A percentile compares a stretch with the other conserved stretches of the same genome.
These are phyloP conservation scores for Emiliania huxleyi DNA, from an alignment of 78 protist species.

Conservation along the genomic window DNA sequence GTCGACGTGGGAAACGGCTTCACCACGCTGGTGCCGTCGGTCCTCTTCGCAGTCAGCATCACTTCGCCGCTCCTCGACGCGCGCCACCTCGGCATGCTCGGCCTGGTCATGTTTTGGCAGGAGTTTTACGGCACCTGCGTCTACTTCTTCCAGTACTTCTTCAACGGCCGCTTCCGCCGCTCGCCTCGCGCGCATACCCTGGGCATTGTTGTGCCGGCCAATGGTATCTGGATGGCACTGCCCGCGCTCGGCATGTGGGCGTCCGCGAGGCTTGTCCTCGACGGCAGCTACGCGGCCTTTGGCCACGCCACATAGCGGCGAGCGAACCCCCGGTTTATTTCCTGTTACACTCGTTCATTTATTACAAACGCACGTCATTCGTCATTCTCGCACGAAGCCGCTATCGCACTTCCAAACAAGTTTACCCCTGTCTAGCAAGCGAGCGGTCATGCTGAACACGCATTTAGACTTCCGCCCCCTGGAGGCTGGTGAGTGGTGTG, in stretches of 20 bases:
- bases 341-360: no score
- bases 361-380: no score
- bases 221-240: background rate
- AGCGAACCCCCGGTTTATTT: no score
- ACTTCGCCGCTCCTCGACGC: background rate
- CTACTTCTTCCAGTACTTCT: background rate
- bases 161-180: background rate
- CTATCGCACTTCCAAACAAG: no score
- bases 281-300: background rate
- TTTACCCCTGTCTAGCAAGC: no score
- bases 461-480: no score
- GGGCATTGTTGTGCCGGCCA: background rate
- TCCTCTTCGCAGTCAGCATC: background rate
- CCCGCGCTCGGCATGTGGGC: constrained; percentile 11
- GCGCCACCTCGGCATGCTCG: background rate
- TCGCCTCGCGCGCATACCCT: no score
- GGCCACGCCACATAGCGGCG: background rate
- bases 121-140: background rate
- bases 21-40: background rate
- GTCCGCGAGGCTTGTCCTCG: background rate
- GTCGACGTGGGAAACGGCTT: background rate
- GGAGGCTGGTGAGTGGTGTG: no score
- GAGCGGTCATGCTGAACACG: no score
- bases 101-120: background rate
- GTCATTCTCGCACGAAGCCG: no score